phyloP scores from a whole-genome alignment of 805 yeast genomes.

The Cephaloascus albidus region DNA sequence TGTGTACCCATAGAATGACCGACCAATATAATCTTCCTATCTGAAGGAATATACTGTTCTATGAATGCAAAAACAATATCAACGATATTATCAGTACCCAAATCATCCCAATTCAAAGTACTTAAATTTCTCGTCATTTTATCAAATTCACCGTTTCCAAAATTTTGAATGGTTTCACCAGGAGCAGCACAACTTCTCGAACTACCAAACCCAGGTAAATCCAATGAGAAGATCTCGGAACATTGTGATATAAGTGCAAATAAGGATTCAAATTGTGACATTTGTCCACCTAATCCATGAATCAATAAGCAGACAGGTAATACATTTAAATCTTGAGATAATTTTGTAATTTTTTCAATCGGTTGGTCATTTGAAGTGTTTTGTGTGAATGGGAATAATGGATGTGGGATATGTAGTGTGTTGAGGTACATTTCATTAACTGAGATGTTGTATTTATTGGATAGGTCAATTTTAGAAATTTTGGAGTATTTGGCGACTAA shows the following conservation, averaged over 20 bases:
- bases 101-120: constrained; percentile 29
- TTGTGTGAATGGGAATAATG: constrained; percentile 15
- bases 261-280: constrained; percentile 35
- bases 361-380: constrained; percentile 12
- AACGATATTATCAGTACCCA: constrained; percentile 29
- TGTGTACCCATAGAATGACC: constrained; percentile 76
- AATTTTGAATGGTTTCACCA: constrained; percentile 8
- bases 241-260: constrained; percentile 34
- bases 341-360: constrained; percentile 10
- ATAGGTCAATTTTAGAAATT: constrained; percentile 18
- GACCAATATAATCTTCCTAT: constrained; percentile 35
- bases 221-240: constrained; percentile 27
- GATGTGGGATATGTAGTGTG: constrained; percentile 29
- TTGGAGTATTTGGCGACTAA: constrained; percentile 26
- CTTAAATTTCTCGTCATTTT: constrained; percentile 18
- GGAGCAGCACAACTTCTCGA: constrained; percentile 9
- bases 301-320: constrained; percentile 27
- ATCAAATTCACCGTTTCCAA: constrained; percentile 20
- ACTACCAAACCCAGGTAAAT: constrained; percentile 35
- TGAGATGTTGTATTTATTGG: constrained; percentile 9
- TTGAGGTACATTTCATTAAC: constrained; percentile 18
- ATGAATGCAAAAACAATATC: constrained; percentile 27
- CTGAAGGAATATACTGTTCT: constrained; percentile 22
- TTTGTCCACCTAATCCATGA: constrained; percentile 38
- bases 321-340: constrained; percentile 17